Percentiles rank a stretch among this genome's conserved stretches.
Conservation (phyloP, 2,329 filamentous ascomycete species). For the Aureobasidium pullulans region DNA sequence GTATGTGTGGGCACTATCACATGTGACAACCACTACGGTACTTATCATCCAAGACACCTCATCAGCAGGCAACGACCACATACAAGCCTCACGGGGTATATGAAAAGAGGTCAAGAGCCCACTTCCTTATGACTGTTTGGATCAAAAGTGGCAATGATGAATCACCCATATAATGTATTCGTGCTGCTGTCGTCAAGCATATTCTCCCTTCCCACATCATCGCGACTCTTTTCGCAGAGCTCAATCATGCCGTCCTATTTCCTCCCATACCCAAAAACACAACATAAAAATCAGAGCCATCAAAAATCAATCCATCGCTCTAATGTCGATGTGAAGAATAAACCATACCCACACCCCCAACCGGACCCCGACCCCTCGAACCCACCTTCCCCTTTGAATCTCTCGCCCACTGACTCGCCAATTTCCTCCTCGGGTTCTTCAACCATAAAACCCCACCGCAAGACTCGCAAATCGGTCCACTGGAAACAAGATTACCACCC, state of each 20-base stretch:
- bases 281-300: neutral
- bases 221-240: neutral
- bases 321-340: neutral
- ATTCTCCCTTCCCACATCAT: neutral
- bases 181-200: neutral
- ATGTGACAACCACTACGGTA: neutral
- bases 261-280: neutral
- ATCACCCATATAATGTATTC: neutral
- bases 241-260: constrained; percentile 1
- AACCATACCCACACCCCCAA: neutral
- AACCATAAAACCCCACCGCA: neutral
- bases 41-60: neutral
- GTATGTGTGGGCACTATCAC: neutral
- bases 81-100: neutral
- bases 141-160: neutral
- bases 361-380: neutral
- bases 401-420: neutral
- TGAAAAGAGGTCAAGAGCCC: neutral
- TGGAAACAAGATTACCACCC: constrained; percentile 16
- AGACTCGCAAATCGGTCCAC: constrained; percentile 9
- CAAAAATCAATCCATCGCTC: neutral
- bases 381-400: neutral
- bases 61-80: constrained; percentile 2
- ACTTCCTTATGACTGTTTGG: neutral
- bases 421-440: neutral